Evolutionary conservation across 768 basidiomycete species (phyloP).

Genomic region (Tricholoma sp.): DNA sequence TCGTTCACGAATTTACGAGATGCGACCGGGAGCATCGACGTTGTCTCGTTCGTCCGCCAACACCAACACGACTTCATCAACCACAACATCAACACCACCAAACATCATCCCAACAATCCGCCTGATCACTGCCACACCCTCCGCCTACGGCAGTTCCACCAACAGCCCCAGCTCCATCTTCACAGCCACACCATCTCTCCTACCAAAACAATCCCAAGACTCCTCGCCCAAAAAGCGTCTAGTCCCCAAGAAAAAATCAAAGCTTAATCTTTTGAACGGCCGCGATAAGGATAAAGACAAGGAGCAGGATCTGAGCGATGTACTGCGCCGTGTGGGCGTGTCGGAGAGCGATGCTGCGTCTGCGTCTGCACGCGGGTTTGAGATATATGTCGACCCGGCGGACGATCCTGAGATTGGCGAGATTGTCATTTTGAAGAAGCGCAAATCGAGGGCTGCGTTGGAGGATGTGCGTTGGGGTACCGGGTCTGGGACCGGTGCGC

Average conservation of each 20-base stretch:
- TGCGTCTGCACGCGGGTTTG: conserved; percentile 47
- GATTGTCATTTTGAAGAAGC: conserved; percentile 72
- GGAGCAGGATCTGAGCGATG: conserved; percentile 54
- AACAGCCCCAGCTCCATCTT: not conserved
- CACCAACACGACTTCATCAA: conserved; percentile 19
- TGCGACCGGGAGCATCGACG: conserved; percentile 12
- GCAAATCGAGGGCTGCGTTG: conserved; percentile 58
- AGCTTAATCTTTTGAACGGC: conserved; percentile 38
- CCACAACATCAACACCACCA: conserved; percentile 19
- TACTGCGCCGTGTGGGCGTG: conserved; percentile 45
- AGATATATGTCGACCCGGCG: conserved; percentile 66
- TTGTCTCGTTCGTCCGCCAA: conserved; percentile 12
- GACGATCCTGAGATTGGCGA: conserved; percentile 65
- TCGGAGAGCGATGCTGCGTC: conserved; percentile 13
- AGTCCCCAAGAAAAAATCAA: conserved; percentile 66
- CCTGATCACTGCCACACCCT: conserved; percentile 65
- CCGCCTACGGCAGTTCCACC: conserved; percentile 38
- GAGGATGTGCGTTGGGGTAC: conserved; percentile 52
- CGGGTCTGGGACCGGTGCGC: conserved; percentile 16
- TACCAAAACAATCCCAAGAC: conserved; percentile 29
- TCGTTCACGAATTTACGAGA: conserved; percentile 5
- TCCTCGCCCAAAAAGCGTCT: conserved; percentile 36
- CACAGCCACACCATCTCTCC: conserved; percentile 18
- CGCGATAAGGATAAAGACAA: conserved; percentile 26
- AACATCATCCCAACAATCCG: conserved; percentile 60